Evolutionary conservation across 75 land plant genomes (phyloP).

Genomic region (Larix kaempferi): DNA sequence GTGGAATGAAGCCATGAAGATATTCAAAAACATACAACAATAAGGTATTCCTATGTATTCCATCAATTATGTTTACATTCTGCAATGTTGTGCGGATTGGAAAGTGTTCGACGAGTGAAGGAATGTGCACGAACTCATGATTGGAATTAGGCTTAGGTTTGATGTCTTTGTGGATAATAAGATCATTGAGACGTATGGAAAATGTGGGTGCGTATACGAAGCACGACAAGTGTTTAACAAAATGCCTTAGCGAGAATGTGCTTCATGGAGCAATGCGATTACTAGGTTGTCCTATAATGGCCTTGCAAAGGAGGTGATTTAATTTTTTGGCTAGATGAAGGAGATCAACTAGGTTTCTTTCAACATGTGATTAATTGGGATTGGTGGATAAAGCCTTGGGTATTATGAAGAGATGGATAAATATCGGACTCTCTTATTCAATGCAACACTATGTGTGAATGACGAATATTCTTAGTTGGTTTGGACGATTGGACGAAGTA

Average conservation of each 20-base stretch:
- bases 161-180: constrained; percentile 5
- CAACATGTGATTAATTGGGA: constrained; percentile 1
- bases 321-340: constrained; percentile 7
- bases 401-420: constrained; percentile 6
- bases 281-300: constrained; percentile 15
- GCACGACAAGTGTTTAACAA: constrained; percentile 15
- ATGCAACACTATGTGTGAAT: constrained; percentile 11
- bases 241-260: constrained; percentile 2
- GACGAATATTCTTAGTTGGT: constrained; percentile 1
- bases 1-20: constrained; percentile 5
- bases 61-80: constrained; percentile 5
- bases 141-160: background rate
- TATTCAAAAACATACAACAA: background rate
- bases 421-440: background rate
- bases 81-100: constrained; percentile 10
- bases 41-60: background rate
- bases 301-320: background rate
- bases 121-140: background rate
- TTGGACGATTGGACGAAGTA: constrained; percentile 4
- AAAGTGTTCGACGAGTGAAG: constrained; percentile 5
- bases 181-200: constrained; percentile 9
- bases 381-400: background rate
- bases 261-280: constrained; percentile 12
- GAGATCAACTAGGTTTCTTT: background rate
- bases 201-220: constrained; percentile 4